Base-by-base conservation (phyloP, 345 rosid species). In the Linum trigynum region DNA sequence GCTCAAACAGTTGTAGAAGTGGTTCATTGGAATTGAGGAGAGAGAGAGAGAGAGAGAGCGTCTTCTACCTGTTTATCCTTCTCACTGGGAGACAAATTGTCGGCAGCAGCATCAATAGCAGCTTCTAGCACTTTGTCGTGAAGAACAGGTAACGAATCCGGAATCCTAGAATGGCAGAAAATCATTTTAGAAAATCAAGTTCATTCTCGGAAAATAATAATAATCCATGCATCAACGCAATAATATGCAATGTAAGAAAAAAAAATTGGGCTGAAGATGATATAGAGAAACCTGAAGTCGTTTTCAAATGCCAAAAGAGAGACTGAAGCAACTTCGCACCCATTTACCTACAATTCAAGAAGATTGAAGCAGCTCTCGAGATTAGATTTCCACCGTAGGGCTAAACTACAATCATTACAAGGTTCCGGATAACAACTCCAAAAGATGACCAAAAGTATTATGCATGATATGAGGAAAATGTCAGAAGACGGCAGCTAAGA, bases 81-180 rank as follows among this genome's bases (percentile, higher is more conserved):
- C 69, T 73, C 81, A 59, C 32, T 68, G 16, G 84, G 80, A 74
- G 84, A 79, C 42, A 70, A 72, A 70, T 61, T 67, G 58, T 74
- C 65, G 32, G 32, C 32, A 51, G 87, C 64, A 73, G 89, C 80
- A 55, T 82, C 90, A 62, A 85, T 81, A 75, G 89, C 87, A 61
- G 91, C 88, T 40, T 87, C 88, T 69, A 94, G 83, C 65, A 83
- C 88, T 74, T 83, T 72, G 77, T 88, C 87, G 62, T 88, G 89
- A 77, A 94, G 80, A 74, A 78, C 73, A 66, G 99, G 91, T 69
- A 86, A 83, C 71, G 86, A 84, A 72, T 81, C 84, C 23, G 85
- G 86, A 68, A 84, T 77, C 83, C 99, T 92, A 83, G 64, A 64
- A 71, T 67, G 65, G 62, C 32, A 23, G 60, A 70, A 69, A 60